Base-by-base conservation (phyloP, 805 yeast genomes). In the Diddensiella caesifluorescens region DNA sequence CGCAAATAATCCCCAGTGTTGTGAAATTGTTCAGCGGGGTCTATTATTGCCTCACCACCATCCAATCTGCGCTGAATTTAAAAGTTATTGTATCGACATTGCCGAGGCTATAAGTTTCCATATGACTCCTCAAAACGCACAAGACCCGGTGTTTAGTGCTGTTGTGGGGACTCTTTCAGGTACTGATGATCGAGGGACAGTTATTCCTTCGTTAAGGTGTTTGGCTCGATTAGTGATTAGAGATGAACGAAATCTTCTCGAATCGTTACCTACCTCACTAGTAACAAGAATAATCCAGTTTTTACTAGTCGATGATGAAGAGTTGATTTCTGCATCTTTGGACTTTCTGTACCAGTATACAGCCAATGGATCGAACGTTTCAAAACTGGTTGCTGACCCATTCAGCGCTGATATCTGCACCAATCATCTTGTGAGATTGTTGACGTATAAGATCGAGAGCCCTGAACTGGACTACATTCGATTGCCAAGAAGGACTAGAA, bases 21-120 rank as follows among this genome's bases (percentile, higher is more conserved):
- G 74, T 45, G 64, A 63, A 35, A 70, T 73, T 9, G 65, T 84
- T 45, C 65, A 40, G 38, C 56, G 44, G 45, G 67, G 51, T 46
- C 55, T 55, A 36, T 47, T 31, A 40, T 58, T 54, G 49, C 67
- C 52, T 16, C 63, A 68, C 5, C 53, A 64, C 35, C 63, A 64
- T 38, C 35, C 45, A 4, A 20, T 35, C 20, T 38, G 34, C 27
- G 71, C 70, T 41, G 96, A 88, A 57, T 64, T 81, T 21, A 65
- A 80, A 34, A 74, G 71, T 44, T 84, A 85, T 58, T 65, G 80
- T 10, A 61, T 86, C 39, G 98, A 92, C 60, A 73, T 88, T 23
- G 73, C 85, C 47, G 97, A 92, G 59, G 80, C 89, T 2, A 74
- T 88, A 23, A 77, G 90, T 2, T 82, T 95, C 32, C 86, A 85